Evolutionary conservation across 2,329 filamentous ascomycete species (phyloP), one percentile per base, ranked within the genome.

Genomic region (Verticillium longisporum): DNA sequence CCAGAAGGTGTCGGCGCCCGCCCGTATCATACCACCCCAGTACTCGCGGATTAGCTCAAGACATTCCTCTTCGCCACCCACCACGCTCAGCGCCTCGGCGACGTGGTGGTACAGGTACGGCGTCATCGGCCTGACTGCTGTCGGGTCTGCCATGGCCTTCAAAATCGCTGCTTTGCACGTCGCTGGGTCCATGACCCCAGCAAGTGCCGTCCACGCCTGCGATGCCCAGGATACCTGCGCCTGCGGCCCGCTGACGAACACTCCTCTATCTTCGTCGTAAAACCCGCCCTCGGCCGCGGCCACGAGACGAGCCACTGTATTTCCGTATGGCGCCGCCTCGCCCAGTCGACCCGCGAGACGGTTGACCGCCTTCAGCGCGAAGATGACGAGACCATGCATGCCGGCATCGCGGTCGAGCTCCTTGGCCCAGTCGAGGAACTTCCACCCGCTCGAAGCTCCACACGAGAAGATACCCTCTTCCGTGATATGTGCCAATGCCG

Each of bases 1-100:
- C 71, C 71, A 73, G 56, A 73, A 73, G 6, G 71, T 72, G 60
- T 73, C 70, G 6, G 70, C 71, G 2, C 71, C 71, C 31, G 68
- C 69, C 21, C 60, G 64, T 1, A 68, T 66, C 71, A 74, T 74
- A 1, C 68, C 68, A 13, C 71, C 71, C 72, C 72, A 74, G 62
- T 72, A 73, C n/a, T 64, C 68, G 56, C 31, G 60, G 63, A 70
- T 69, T 62, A 71, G 69, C 67, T 58, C 66, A 60, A 72, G 57
- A 32, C 67, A 70, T 41, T 71, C n/a, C n/a, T 68, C 66, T 21
- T 67, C 65, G 13, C 65, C 66, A 1, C 68, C 69, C 3, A 66
- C 68, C 1, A 62, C 61, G 4, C 69, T 65, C 14, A 73, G 65
- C 9, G 68, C 66, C 34, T 72, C 71, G 9, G 68, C 68, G 4